Base-by-base conservation (phyloP, 1,284 basidiomycete genomes). In the Flammula alnicola region DNA sequence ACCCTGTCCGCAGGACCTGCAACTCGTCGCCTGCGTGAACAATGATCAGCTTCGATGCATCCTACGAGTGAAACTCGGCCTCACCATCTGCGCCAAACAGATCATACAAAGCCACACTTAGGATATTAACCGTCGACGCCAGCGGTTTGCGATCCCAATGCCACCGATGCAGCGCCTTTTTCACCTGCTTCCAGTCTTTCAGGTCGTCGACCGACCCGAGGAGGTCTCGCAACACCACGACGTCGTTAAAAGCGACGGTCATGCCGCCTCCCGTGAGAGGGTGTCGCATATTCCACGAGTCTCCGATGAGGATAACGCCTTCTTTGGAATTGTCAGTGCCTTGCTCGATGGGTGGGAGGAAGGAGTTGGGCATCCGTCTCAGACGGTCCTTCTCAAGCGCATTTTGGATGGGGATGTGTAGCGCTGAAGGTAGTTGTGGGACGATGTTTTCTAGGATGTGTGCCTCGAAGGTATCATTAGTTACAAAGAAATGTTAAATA, bases 251-350 rank as follows among this genome's bases (percentile, higher is more conserved):
- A 1, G 93, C 93, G 35, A 96, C 94, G 1, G 93, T 95, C 95
- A 98, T 98, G 5, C 95, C 95, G 14, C 93, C 96, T 8, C 97
- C 97, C 0, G 96, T 99, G 9, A 99, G 78, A 0, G 97, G 96
- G 70, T 99, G 97, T 1, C 97, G 89, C 95, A 99, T 99, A 68
- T 99, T 99, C 89, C 95, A 96, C 1, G 96, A 88, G 68, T 99
- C 97, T 4, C 97, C 97, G 32, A 98, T 78, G 49, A 99, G 81
- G 55, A 99, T 78, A 6, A 87, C 86, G 16, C 95, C 95, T 46
- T 84, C 76, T 54, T 85, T 88, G 10, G 76, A 72, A 26, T 68
- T 62, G 9, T 63, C 61, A 2, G 70, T 69, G 47, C 91, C 92
- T 66, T 98, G 97, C 63, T 89, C 79, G 12, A 86, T 78, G 0